Evolutionary conservation across 2,329 filamentous ascomycete species (phyloP).

Genomic region (Colletotrichum phormii): DNA sequence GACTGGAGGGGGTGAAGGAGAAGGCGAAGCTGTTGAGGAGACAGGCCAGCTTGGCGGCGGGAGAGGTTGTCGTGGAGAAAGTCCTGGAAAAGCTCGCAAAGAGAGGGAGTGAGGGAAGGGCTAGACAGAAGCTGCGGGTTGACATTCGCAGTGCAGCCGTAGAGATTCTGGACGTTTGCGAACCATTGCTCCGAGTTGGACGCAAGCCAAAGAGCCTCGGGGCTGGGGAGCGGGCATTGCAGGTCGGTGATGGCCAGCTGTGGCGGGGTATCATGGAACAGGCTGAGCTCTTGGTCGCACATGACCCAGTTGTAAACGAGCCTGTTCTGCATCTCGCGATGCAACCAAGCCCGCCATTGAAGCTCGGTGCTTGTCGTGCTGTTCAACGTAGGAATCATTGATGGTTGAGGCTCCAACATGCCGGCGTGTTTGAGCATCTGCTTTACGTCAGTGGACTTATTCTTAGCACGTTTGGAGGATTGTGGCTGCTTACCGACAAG

Average conservation of each 20-base stretch:
- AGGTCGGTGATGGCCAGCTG: conserved; percentile 75
- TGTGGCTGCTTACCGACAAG: conserved; percentile 62
- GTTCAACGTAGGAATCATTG: conserved; percentile 56
- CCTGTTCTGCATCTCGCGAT: conserved; percentile 73
- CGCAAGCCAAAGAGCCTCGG: conserved; percentile 73
- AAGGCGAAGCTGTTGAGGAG: conserved; percentile 71
- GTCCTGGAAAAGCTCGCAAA: conserved; percentile 74
- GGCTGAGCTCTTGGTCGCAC: conserved; percentile 77
- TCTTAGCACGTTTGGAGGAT: background rate
- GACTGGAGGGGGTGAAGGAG: conserved; percentile 76
- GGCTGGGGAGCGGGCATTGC: conserved; percentile 70
- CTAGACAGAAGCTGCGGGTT: conserved; percentile 64
- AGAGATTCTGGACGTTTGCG: conserved; percentile 67
- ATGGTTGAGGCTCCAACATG: conserved; percentile 67
- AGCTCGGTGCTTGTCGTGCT: conserved; percentile 58
- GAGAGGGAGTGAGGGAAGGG: conserved; percentile 65
- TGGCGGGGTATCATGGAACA: conserved; percentile 73
- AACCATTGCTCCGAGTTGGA: conserved; percentile 70
- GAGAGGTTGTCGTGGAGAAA: conserved; percentile 74
- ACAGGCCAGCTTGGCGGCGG: conserved; percentile 54
- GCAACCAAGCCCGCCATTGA: conserved; percentile 73
- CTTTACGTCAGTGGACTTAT: conserved; percentile 1
- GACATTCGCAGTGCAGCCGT: conserved; percentile 61
- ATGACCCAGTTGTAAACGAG: conserved; percentile 82
- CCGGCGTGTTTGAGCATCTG: conserved; percentile 78